Evolutionary conservation across 1,139 yeast genomes (phyloP).

Genomic region (Yamadazyma epiphylla): DNA sequence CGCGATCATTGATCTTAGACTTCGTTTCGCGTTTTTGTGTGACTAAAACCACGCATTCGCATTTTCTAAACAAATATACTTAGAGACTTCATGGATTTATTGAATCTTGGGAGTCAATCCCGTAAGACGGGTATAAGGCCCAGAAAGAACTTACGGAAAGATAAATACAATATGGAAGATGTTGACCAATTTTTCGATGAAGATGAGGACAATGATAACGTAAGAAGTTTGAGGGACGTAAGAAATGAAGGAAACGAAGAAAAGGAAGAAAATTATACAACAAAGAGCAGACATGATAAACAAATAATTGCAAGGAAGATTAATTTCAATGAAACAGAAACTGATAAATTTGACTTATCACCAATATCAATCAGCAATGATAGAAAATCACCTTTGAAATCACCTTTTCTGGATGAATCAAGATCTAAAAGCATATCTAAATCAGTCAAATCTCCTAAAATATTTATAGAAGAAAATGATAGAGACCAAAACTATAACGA

Average conservation of each 20-base stretch:
- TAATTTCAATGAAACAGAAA: constrained; percentile 36
- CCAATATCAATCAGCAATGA: constrained; percentile 24
- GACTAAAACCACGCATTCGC: constrained; percentile 1
- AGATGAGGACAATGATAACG: constrained; percentile 30
- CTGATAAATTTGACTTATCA: constrained; percentile 30
- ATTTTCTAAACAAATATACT: background rate
- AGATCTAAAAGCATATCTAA: background rate
- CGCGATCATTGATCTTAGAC: background rate
- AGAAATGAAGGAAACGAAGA: background rate
- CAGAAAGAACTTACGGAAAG: constrained; percentile 49
- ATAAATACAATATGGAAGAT: constrained; percentile 74
- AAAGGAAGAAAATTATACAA: background rate
- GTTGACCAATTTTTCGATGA: constrained; percentile 66
- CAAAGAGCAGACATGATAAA: background rate
- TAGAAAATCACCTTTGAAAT: constrained; percentile 30
- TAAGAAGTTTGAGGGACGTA: constrained; percentile 1
- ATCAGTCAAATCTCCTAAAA: too few species aligned
- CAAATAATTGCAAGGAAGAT: constrained; percentile 25
- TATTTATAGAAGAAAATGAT: too few species aligned
- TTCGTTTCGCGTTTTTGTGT: constrained; percentile 4
- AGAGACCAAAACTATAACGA: constrained; percentile 1
- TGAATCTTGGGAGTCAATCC: constrained; percentile 51
- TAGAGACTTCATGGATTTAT: constrained; percentile 43
- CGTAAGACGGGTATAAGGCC: constrained; percentile 61
- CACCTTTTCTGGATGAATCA: constrained; percentile 26